These are phyloP conservation scores for Colletotrichum simmondsii DNA, from an alignment of 2,329 filamentous ascomycete species.

Conservation along the genomic window DNA sequence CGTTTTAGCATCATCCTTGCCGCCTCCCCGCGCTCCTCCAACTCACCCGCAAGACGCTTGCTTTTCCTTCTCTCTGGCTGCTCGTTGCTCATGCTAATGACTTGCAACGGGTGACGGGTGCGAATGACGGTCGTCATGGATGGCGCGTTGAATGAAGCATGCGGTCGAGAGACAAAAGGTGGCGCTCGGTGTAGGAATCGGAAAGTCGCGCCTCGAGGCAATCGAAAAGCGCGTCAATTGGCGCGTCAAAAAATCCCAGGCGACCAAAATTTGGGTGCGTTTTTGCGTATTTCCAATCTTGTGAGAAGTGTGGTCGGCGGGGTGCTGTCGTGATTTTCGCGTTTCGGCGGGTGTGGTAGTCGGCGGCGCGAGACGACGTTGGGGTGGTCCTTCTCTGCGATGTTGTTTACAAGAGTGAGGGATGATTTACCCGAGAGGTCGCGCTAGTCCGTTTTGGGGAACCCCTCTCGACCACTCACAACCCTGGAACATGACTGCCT, in stretches of 20 bases:
- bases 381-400: slow-evolving; percentile 19
- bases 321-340: slow-evolving; percentile 16
- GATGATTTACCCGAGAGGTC: slow-evolving; percentile 20
- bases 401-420: slow-evolving; percentile 38
- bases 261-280: background rate
- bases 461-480: slow-evolving; percentile 29
- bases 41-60: slow-evolving; percentile 73
- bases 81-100: slow-evolving; percentile 76
- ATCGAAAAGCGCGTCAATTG: slow-evolving; percentile 25
- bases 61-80: slow-evolving; percentile 69
- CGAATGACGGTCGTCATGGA: slow-evolving; percentile 79
- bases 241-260: background rate
- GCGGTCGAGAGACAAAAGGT: slow-evolving; percentile 16
- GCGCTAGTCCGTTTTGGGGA: slow-evolving; percentile 38
- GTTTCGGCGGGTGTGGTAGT: slow-evolving; percentile 10
- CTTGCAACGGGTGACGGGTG: slow-evolving; percentile 72
- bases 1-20: slow-evolving; percentile 75
- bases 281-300: background rate
- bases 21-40: background rate
- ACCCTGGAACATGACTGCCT: slow-evolving; percentile 33
- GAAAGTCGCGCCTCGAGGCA: slow-evolving; percentile 12
- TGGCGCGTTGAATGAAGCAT: slow-evolving; percentile 48
- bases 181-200: background rate
- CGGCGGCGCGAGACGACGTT: slow-evolving; percentile 17
- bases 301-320: background rate